Conservation (phyloP, 78 protist species). For the Fonticula alba region DNA sequence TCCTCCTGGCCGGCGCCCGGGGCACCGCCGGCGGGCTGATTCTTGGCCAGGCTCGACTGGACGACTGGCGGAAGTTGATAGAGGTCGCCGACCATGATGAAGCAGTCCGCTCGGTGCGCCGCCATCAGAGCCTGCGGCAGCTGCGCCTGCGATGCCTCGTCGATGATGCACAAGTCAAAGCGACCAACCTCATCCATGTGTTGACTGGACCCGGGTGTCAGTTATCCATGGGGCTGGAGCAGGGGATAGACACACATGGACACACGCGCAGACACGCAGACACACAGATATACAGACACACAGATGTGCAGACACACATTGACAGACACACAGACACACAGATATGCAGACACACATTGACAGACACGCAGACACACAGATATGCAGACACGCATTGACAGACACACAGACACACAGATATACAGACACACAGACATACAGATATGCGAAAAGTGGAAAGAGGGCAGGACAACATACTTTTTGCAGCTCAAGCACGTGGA, state of each 20-base stretch:
- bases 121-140: too few species aligned
- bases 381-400: too few species aligned
- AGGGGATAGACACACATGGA: background rate
- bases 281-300: background rate
- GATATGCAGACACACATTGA: too few species aligned
- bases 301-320: background rate
- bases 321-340: too few species aligned
- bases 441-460: too few species aligned
- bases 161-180: constrained; percentile 61
- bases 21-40: constrained; percentile 17
- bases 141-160: constrained; percentile 65
- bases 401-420: too few species aligned
- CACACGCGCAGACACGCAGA: constrained; percentile 14
- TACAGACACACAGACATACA: too few species aligned
- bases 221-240: too few species aligned
- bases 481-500: constrained; percentile 31
- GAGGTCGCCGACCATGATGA: constrained; percentile 72
- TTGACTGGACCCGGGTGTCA: too few species aligned
- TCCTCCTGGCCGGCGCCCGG: background rate
- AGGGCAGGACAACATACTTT: constrained; percentile 10
- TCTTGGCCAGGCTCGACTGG: too few species aligned
- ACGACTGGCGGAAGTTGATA: constrained; percentile 34
- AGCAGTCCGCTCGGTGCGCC: background rate
- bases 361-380: too few species aligned
- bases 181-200: too few species aligned